Evolutionary conservation across 176 grass and related monocot species (phyloP), one percentile per base, ranked within the genome.

Genomic region (Musa beccarii): DNA sequence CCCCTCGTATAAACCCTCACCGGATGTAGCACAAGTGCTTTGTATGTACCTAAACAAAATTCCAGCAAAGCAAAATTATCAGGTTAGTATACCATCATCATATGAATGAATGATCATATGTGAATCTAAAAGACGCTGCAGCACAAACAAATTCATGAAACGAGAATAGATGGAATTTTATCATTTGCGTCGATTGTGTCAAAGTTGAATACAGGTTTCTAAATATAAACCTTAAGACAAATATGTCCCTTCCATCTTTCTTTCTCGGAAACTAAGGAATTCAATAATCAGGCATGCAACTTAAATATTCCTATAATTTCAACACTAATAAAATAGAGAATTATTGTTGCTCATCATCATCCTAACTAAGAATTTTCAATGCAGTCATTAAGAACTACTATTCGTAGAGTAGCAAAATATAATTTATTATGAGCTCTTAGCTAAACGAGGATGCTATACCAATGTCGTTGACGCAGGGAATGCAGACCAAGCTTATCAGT

Each of bases 401-500:
- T 15, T 61, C 17, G 0, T n/a, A 61, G 16, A 61, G n/a, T 7
- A 61, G n/a, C 14, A 61, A 61, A 8, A 2, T 3, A 61, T n/a
- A 61, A 61, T 8, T 61, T 20, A 20, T 20, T 61, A 54, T 43
- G 3, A 43, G 34, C 34, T 2, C 53, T 54, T 54, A 54, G 13
- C 9, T 11, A 54, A 2, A 54, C 9, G 11, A 14, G 34, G 9
- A 54, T 54, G 53, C 13, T 54, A 54, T 29, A 68, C 65, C 65
- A 68, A 6, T 68, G 65, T 2, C 65, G 22, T 68, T 68, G 65
- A 14, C 26, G 26, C 23, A 68, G 10, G 23, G 65, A 68, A 43
- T 68, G 65, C 7, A 68, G 65, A 2, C 65, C 65, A 43, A 68
- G 26, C 65, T 68, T 49, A 68, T 68, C 65, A 68, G 65, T 68